These are phyloP conservation scores for Puccinia polysora DNA, from an alignment of 1,284 basidiomycete genomes.

Conservation along the genomic window DNA sequence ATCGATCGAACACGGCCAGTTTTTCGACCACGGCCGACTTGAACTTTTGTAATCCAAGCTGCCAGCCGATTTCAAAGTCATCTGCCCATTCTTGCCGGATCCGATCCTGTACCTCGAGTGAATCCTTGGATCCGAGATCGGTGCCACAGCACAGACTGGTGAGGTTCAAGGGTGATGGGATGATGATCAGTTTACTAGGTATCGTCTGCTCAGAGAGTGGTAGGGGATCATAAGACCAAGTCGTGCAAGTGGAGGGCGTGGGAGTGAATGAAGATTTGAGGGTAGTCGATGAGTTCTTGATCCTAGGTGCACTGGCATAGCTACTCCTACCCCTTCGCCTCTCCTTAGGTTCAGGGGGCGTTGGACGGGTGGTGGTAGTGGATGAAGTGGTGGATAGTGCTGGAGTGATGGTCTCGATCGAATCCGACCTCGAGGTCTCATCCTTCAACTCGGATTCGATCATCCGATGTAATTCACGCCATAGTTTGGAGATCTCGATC, in stretches of 20 bases:
- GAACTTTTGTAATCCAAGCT: background rate
- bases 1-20: background rate
- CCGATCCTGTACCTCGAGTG: background rate
- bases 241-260: background rate
- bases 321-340: slow-evolving; percentile 25
- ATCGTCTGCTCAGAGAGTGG: background rate
- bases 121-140: background rate
- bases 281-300: background rate
- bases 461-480: background rate
- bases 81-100: background rate
- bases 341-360: background rate
- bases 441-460: background rate
- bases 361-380: background rate
- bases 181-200: slow-evolving; percentile 15
- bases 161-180: background rate
- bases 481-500: background rate
- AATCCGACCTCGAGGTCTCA: background rate
- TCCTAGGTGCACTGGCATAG: slow-evolving; percentile 25
- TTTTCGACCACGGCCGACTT: background rate
- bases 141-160: slow-evolving; percentile 24
- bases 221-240: background rate
- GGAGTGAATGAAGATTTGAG: background rate
- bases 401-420: background rate
- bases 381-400: background rate
- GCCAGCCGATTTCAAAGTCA: background rate